Conservation (phyloP, 441 rosid genomes). For the Monsonia emarginata region DNA sequence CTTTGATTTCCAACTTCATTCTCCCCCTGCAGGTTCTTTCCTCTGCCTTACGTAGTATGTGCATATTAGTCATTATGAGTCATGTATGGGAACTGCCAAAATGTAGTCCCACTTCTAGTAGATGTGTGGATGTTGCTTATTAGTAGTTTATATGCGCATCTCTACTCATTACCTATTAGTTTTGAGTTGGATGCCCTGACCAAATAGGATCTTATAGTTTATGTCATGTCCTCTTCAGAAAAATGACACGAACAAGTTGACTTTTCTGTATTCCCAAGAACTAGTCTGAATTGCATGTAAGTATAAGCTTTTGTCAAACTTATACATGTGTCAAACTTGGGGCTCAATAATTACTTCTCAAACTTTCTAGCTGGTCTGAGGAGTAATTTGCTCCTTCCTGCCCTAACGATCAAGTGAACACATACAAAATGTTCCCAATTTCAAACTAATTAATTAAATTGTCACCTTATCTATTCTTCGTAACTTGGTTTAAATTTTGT, state of each 20-base stretch:
- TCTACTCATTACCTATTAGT: neutral
- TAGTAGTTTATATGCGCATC: neutral
- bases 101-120: neutral
- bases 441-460: neutral
- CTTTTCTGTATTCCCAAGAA: neutral
- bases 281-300: neutral
- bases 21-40: constrained; percentile 77
- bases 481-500: neutral
- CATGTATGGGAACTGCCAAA: neutral
- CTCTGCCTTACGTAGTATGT: constrained; percentile 10
- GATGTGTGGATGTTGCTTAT: neutral
- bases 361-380: neutral
- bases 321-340: neutral
- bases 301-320: too few species aligned
- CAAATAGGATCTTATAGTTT: neutral
- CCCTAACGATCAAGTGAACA: neutral
- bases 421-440: neutral
- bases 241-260: too few species aligned
- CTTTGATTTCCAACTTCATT: constrained; percentile 86
- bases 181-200: neutral
- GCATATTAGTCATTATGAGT: constrained; percentile 10
- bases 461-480: constrained; percentile 6
- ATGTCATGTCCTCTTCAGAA: neutral
- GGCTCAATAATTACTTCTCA: neutral
- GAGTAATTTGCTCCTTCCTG: neutral